Conservation (phyloP, 1,139 yeast genomes). For the Sugiyamaella paludigena region DNA sequence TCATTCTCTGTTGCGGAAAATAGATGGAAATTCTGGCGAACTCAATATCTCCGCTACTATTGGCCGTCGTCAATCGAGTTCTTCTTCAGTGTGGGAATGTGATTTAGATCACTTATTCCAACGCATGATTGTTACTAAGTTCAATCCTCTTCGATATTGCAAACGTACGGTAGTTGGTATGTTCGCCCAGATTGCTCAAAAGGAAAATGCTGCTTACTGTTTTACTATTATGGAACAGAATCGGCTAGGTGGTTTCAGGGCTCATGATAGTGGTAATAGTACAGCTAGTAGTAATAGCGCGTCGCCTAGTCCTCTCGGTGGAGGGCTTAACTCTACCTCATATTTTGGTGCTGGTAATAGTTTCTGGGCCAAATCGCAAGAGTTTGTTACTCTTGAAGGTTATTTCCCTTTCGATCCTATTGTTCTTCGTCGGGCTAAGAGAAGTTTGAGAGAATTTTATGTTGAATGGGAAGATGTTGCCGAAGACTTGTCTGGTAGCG, state of each 20-base stretch:
- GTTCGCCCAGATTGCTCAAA: slow-evolving; percentile 90
- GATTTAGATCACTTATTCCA: slow-evolving; percentile 83
- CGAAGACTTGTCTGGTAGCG: slow-evolving; percentile 56
- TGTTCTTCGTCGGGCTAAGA: slow-evolving; percentile 61
- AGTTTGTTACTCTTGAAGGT: slow-evolving; percentile 82
- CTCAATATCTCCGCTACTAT: slow-evolving; percentile 20
- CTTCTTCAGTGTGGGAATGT: slow-evolving; percentile 64
- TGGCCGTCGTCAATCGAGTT: slow-evolving; percentile 9
- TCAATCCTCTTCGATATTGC: slow-evolving; percentile 91
- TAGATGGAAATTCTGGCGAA: slow-evolving; percentile 29
- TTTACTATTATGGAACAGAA: slow-evolving; percentile 91
- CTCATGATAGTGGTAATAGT: slow-evolving; percentile 9
- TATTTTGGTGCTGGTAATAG: slow-evolving; percentile 23
- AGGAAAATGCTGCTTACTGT: slow-evolving; percentile 87
- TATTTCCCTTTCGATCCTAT: slow-evolving; percentile 96
- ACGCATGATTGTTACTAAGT: slow-evolving; percentile 77
- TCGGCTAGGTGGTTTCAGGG: slow-evolving; percentile 56
- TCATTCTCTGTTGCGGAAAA: slow-evolving; percentile 54
- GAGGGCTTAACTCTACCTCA: slow-evolving; percentile 11
- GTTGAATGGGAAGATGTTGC: slow-evolving; percentile 80
- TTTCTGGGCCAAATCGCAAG: slow-evolving; percentile 53
- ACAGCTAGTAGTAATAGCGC: slow-evolving; percentile 4
- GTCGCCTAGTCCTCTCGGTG: slow-evolving; percentile 9
- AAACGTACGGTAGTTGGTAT: slow-evolving; percentile 90
- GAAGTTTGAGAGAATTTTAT: slow-evolving; percentile 54